Percentiles rank a stretch among this genome's conserved stretches.
phyloP scores from a whole-genome alignment of 805 yeast genomes.

The Candida peoriensis region DNA sequence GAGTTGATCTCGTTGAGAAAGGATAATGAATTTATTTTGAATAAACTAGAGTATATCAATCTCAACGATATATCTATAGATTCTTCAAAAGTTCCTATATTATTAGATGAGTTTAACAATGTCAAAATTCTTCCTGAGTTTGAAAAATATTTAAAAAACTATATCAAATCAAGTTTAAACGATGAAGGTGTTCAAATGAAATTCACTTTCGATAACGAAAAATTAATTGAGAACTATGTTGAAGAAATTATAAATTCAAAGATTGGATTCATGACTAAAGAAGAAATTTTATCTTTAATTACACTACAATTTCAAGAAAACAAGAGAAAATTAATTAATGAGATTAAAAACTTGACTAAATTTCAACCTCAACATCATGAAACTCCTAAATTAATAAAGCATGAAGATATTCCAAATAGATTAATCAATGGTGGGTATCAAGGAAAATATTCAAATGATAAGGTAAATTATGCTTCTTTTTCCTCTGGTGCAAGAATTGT shows the following conservation, averaged over 20 bases:
- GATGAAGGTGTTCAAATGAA: constrained; percentile 1
- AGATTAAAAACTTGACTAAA: constrained; percentile 13
- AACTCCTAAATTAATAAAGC: not conserved
- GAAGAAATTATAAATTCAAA: constrained; percentile 13
- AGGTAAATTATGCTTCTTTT: constrained; percentile 29
- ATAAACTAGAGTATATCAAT: constrained; percentile 8
- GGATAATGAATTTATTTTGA: constrained; percentile 8
- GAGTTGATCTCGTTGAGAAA: constrained; percentile 3
- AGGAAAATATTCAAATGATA: constrained; percentile 15
- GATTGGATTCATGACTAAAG: constrained; percentile 18
- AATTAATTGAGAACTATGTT: constrained; percentile 14
- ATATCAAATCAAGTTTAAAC: constrained; percentile 7
- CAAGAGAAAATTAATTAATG: constrained; percentile 16
- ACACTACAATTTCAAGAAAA: constrained; percentile 20
- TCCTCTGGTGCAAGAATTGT: constrained; percentile 33
- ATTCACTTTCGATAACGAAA: constrained; percentile 13
- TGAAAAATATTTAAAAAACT: constrained; percentile 11
- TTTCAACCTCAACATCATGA: not conserved
- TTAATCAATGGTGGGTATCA: constrained; percentile 7
- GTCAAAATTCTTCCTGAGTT: constrained; percentile 22
- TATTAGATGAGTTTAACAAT: constrained; percentile 14
- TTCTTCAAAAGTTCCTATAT: constrained; percentile 13
- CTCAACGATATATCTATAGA: constrained; percentile 7
- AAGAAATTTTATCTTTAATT: constrained; percentile 18
- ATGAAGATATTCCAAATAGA: constrained; percentile 6